Base-by-base conservation (phyloP, 164 flowering plant species). In the Nymphaea colorata region DNA sequence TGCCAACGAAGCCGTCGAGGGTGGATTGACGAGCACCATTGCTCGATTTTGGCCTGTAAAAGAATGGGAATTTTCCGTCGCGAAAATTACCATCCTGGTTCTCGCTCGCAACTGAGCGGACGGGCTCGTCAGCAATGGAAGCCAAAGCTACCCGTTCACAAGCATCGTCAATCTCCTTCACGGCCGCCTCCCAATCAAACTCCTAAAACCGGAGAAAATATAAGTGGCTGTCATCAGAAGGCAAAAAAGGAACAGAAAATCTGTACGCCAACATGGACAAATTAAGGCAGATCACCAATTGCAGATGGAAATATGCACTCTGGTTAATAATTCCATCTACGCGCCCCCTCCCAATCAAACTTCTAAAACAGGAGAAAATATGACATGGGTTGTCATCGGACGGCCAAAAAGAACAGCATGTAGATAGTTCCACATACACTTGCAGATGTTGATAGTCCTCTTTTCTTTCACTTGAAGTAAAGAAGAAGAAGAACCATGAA, bases 161-260 rank as follows among this genome's bases (percentile, higher is more conserved):
- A n/a, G 87, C 93, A 8, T 76, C 78, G 55, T 93, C 98, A 67
- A 90, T 89, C 70, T 79, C 92, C 70, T 75, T 77, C 5, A 83
- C 90, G 16, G 98, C 98, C 44, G 91, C 96, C 45, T 85, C 96
- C 98, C 98, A 90, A 71, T 93, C 98, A 67, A 93, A 84, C 43
- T 78, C 93, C 96, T 91, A 64, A 12, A 70, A n/a, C 63, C 5
- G 11, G 53, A 45, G 11, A 45, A 45, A 10, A 10, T 5, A 45
- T 45, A 45, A 45, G 53, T 10, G 11, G 53, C 0, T 45, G 11
- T 5, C 7, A 45, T 45, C 53, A 45, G 53, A 45, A 45, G 7
- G 11, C 53, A 5, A 45, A 10, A 45, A 45, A 45, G 2, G 5
- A 5, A 45, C 11, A 5, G 11, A 45, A 10, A 45, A 5, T 45